These are phyloP conservation scores for Aegilops speltoides DNA, from an alignment of 176 grass and related monocot genomes.

Conservation along the genomic window DNA sequence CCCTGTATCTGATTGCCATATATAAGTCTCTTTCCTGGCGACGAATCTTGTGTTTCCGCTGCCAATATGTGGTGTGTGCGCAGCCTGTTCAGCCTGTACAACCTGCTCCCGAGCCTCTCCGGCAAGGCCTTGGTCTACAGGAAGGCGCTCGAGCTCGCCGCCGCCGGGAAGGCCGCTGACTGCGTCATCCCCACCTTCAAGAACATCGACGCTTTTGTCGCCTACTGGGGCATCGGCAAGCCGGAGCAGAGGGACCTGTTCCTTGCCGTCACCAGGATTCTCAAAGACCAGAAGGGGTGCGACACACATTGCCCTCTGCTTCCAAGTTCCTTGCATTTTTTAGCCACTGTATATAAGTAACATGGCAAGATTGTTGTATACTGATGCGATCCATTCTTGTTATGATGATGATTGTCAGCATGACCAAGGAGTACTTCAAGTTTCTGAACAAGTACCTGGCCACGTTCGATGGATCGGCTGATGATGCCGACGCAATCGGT, in stretches of 20 bases:
- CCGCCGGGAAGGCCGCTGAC: slow-evolving; percentile 59
- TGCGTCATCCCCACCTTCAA: slow-evolving; percentile 76
- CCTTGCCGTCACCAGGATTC: slow-evolving; percentile 50
- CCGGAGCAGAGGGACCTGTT: slow-evolving; percentile 77
- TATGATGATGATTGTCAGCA: slow-evolving; percentile 46
- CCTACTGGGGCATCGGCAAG: slow-evolving; percentile 73
- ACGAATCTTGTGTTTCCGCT: background rate
- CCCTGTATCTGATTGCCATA: background rate
- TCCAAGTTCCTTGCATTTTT: background rate
- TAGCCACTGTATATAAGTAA: background rate
- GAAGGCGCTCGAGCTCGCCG: slow-evolving; percentile 72
- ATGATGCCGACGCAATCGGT: slow-evolving; percentile 53
- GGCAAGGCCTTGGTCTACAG: slow-evolving; percentile 75
- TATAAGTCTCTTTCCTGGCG: background rate
- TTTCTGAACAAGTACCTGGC: slow-evolving; percentile 84
- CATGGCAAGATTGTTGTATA: background rate
- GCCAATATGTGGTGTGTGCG: background rate
- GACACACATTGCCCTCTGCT: background rate
- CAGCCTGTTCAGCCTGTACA: slow-evolving; percentile 87
- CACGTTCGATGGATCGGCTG: slow-evolving; percentile 55
- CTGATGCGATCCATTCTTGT: background rate
- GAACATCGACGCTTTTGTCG: slow-evolving; percentile 69
- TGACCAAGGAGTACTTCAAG: slow-evolving; percentile 75
- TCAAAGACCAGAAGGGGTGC: slow-evolving; percentile 87
- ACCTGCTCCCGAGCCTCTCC: slow-evolving; percentile 59